These are phyloP conservation scores for Zygnema circumcarinatum DNA, from an alignment of 139 green algal genomes.

Conservation along the genomic window DNA sequence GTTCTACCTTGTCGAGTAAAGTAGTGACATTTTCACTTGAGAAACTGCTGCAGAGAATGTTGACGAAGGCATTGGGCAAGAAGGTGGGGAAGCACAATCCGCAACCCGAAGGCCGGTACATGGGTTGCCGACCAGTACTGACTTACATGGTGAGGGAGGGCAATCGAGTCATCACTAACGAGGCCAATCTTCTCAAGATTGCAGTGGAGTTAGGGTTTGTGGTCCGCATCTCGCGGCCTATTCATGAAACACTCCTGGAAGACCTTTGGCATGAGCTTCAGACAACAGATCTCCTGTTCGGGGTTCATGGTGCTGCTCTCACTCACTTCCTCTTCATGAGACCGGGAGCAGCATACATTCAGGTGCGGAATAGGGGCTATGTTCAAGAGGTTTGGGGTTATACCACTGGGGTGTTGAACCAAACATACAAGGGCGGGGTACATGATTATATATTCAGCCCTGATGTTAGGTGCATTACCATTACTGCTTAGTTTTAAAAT, in stretches of 20 bases:
- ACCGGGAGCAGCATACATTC: not conserved
- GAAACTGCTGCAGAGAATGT: not conserved
- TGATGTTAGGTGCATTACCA: no score
- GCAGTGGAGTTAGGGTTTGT: not conserved
- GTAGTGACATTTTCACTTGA: no score
- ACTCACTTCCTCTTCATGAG: slow-evolving; percentile 37
- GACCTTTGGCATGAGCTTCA: not conserved
- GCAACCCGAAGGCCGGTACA: not conserved
- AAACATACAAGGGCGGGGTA: no score
- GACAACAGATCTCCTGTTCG: not conserved
- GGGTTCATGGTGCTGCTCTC: slow-evolving; percentile 22
- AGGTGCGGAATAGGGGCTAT: not conserved
- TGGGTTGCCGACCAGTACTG: slow-evolving; percentile 2
- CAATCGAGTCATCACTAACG: slow-evolving; percentile 21
- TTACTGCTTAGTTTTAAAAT: no score
- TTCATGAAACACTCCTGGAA: not conserved
- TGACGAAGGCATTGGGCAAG: not conserved
- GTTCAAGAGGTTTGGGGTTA: no score
- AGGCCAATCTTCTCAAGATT: not conserved
- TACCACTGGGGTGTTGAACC: no score
- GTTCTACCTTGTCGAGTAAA: no score
- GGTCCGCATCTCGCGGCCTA: not conserved
- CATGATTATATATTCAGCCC: no score
- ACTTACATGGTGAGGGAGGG: slow-evolving; percentile 1
- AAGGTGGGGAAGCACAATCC: not conserved